Evolutionary conservation across 2,329 filamentous ascomycete genomes (phyloP).

Genomic region (Talaromyces funiculosus): DNA sequence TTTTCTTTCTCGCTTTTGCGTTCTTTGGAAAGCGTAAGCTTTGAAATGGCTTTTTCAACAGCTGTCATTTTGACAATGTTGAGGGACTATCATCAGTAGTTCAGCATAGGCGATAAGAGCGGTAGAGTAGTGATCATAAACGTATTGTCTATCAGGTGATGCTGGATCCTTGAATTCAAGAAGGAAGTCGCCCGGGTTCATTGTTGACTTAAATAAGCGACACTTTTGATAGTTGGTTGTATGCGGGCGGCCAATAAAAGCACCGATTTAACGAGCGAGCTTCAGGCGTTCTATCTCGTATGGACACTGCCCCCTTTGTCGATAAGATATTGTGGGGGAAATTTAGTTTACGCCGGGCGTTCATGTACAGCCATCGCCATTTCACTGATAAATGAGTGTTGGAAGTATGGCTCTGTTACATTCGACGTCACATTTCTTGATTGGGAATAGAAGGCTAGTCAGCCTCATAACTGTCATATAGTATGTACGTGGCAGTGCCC

Average conservation of each 20-base stretch:
- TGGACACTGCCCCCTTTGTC: background rate
- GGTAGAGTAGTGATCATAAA: background rate
- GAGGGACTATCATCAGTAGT: background rate
- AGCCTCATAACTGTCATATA: background rate
- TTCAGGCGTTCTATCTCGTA: background rate
- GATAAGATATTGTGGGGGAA: background rate
- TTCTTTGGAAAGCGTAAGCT: background rate
- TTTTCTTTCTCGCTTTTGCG: background rate
- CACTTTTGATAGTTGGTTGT: background rate
- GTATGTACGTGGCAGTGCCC: background rate
- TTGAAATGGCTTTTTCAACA: background rate
- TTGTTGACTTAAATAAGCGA: background rate
- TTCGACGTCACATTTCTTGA: background rate
- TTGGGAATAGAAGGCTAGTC: background rate
- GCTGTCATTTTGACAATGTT: background rate
- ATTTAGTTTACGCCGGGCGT: background rate
- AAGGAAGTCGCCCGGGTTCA: background rate
- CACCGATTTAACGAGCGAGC: background rate
- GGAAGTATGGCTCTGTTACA: background rate
- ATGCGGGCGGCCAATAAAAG: background rate
- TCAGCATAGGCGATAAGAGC: background rate
- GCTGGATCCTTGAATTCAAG: background rate
- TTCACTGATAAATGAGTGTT: no score
- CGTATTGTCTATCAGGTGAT: background rate
- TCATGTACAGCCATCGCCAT: background rate